These are phyloP conservation scores for Hypsizygus marmoreus DNA, from an alignment of 768 basidiomycete species.

Conservation along the genomic window DNA sequence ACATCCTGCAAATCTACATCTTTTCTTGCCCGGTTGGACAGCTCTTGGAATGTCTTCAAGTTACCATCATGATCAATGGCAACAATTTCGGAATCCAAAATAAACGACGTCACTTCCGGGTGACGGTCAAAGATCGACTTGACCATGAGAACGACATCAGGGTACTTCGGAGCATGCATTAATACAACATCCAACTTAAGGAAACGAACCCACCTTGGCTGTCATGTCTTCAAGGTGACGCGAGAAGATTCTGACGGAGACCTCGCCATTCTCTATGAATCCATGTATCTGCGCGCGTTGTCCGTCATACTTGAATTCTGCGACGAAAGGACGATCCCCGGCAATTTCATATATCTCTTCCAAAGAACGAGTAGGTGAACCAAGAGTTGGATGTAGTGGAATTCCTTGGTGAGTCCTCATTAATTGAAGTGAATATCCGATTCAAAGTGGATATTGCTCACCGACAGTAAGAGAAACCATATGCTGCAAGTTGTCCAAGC, in stretches of 20 bases:
- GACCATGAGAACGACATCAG: slow-evolving; percentile 70
- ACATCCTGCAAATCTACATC: slow-evolving; percentile 77
- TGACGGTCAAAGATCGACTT: slow-evolving; percentile 46
- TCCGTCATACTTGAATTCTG: slow-evolving; percentile 93
- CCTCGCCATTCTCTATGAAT: slow-evolving; percentile 26
- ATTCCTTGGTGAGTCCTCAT: slow-evolving; percentile 46
- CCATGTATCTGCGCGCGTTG: slow-evolving; percentile 85
- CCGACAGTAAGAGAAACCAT: slow-evolving; percentile 72
- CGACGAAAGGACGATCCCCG: slow-evolving; percentile 66
- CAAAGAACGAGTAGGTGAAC: slow-evolving; percentile 83
- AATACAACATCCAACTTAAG: slow-evolving; percentile 3
- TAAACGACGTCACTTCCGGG: slow-evolving; percentile 57
- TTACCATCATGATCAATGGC: slow-evolving; percentile 70
- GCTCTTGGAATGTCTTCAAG: slow-evolving; percentile 81
- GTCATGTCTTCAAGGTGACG: slow-evolving; percentile 94
- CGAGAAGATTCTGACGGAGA: slow-evolving; percentile 71
- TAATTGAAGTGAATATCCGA: not conserved
- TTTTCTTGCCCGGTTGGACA: slow-evolving; percentile 83
- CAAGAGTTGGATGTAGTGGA: slow-evolving; percentile 84
- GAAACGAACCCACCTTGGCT: slow-evolving; percentile 58
- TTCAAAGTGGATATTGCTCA: slow-evolving; percentile 31
- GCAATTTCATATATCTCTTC: slow-evolving; percentile 80
- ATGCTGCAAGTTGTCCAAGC: slow-evolving; percentile 59
- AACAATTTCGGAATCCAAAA: slow-evolving; percentile 87
- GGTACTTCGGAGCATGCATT: slow-evolving; percentile 55